Base-by-base conservation (phyloP, 176 grass and related monocot species). In the Areca catechu region DNA sequence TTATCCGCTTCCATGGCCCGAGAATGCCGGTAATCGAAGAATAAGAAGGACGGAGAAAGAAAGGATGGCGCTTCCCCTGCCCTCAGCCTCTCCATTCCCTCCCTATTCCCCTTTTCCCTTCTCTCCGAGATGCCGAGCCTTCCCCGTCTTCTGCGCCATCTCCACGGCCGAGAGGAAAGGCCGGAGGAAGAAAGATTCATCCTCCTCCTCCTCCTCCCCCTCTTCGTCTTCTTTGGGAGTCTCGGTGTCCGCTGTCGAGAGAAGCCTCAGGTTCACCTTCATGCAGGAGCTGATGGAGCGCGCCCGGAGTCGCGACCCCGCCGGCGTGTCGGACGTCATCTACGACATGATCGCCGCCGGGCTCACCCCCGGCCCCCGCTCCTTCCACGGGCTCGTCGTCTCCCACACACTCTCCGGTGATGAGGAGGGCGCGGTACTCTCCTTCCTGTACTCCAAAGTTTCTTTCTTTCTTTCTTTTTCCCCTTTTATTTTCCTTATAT, bases 291-390 rank as follows among this genome's bases (percentile, higher is more conserved):
- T 94, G 18, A 71, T 83, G 67, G 74, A 82, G 73, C 80, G 84
- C 15, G 74, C 84, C 10, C 70, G 91, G n/a, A 65, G 55, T 0
- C 74, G 71, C 4, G 77, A 97, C 17, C 69, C 67, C 9, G 61
- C 27, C 0, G 86, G 86, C 16, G 92, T 91, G 27, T 65, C 83
- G 5, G 77, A 88, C 65, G 79, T 83, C 30, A 97, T 97, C 51
- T 88, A 91, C 29, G 86, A 91, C 76, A 97, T 97, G 92, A 87
- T 97, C 53, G 92, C 92, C 18, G 92, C 92, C 5, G 92, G 92
- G 19, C 83, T 97, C 23, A 72, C 51, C 10, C 92, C 92, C 5
- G 92, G 92, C 0, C 92, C 92, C 1, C 86, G 92, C 66, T 91
- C 92, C 49, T 96, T 85, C 71, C 92, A 97, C 60, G 86, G 92